Base-by-base conservation (phyloP, 2,329 filamentous ascomycete genomes). In the Alternaria sp. region DNA sequence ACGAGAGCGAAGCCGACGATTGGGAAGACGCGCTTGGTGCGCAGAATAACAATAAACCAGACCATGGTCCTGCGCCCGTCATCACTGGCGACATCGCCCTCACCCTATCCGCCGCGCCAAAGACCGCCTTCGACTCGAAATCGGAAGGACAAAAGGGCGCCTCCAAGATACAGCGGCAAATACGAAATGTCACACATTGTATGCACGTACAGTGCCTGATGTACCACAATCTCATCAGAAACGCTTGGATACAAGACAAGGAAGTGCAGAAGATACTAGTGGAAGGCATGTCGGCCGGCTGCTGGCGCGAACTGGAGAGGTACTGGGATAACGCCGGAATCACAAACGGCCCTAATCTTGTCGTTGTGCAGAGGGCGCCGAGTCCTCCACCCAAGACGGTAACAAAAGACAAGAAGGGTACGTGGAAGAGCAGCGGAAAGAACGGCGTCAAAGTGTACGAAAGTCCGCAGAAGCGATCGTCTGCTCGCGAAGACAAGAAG, bases 171-270 rank as follows among this genome's bases (percentile, higher is more conserved):
- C 93, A 97, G 75, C 88, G 93, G 55, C 87, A 89, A 64, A 91
- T 95, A 60, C 87, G 96, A 25, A 87, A 90, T 33, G 86, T 89
- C 4, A 94, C 93, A 1, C 96, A 99, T 79, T 92, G 92, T 71
- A 86, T 97, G 70, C 96, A 99, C 79, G 94, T 98, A 2, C 90
- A 96, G 76, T 88, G 89, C 56, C 83, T 99, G 15, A 86, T 99
- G 63, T 97, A 91, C 86, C 94, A 98, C 77, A 98, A 98, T 75
- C 88, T 92, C 0, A 81, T 96, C 14, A 88, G 79, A 12, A 81
- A 81, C 59, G 67, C 69, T 3, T 80, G 79, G 79, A 69, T 79
- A 7, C 73, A 78, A 51, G 78, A 81, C 59, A 68, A 73, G 54
- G 62, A 75, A 50, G 74, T 78, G 23, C 78, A 79, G 64, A 73